Evolutionary conservation across 1,139 yeast species (phyloP).

Genomic region (Zygoascus hellenicus): DNA sequence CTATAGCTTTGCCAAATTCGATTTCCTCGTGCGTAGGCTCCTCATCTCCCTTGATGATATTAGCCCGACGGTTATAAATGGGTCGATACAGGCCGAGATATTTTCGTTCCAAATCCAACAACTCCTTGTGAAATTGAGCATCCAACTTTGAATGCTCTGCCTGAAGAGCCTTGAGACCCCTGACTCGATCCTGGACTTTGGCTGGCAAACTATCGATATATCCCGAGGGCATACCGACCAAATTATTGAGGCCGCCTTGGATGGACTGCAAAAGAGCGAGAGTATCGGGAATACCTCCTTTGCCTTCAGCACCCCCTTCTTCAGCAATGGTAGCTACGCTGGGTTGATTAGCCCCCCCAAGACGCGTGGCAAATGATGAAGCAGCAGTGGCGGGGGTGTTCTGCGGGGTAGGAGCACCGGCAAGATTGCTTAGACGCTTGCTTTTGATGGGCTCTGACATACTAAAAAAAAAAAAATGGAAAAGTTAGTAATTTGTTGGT

Average conservation of each 20-base stretch:
- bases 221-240: constrained; percentile 84
- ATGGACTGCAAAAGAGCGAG: constrained; percentile 80
- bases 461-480: background rate
- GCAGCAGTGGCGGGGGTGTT: constrained; percentile 93
- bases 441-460: constrained; percentile 67
- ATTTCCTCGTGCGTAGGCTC: constrained; percentile 81
- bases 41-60: constrained; percentile 60
- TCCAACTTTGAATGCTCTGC: constrained; percentile 75
- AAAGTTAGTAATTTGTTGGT: no score
- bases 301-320: constrained; percentile 38
- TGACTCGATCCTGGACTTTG: constrained; percentile 66
- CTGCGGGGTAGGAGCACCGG: constrained; percentile 97
- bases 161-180: constrained; percentile 82
- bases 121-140: constrained; percentile 85
- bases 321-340: constrained; percentile 74
- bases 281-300: constrained; percentile 53
- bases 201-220: constrained; percentile 77
- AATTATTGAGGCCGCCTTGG: constrained; percentile 79
- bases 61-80: constrained; percentile 65
- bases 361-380: constrained; percentile 61
- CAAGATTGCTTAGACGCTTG: constrained; percentile 63
- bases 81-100: constrained; percentile 72
- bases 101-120: constrained; percentile 79
- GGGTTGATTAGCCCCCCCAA: constrained; percentile 47
- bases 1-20: constrained; percentile 65